Evolutionary conservation across 1,284 basidiomycete genomes (phyloP).

Genomic region (Ganoderma resinaceum): DNA sequence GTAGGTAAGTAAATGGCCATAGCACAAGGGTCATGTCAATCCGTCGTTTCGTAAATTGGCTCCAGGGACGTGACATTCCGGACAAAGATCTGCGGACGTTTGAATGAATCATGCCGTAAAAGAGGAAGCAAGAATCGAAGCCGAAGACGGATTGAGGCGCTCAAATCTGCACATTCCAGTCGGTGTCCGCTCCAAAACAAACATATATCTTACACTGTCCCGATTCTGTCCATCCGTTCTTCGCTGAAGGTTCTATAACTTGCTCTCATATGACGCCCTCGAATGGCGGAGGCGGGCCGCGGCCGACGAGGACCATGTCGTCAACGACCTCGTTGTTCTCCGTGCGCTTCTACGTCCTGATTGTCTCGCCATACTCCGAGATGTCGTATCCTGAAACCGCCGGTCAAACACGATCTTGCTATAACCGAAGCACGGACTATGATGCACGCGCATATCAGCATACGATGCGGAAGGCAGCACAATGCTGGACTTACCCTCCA

Average conservation of each 20-base stretch:
- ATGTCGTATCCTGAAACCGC: constrained; percentile 86
- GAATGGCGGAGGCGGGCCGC: constrained; percentile 38
- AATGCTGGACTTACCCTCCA: constrained; percentile 65
- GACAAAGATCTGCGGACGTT: too few relatives aligned
- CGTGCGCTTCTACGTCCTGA: constrained; percentile 89
- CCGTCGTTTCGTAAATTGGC: too few relatives aligned
- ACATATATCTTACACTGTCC: not conserved
- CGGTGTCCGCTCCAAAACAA: not conserved
- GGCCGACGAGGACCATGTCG: constrained; percentile 65
- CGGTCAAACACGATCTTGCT: constrained; percentile 86
- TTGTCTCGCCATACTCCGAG: constrained; percentile 88
- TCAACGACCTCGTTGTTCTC: constrained; percentile 79
- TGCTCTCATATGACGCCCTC: constrained; percentile 16
- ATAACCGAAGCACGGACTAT: constrained; percentile 86
- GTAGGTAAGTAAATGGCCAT: too few relatives aligned
- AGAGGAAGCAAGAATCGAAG: too few relatives aligned
- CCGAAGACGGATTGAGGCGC: too few relatives aligned
- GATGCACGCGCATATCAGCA: constrained; percentile 4
- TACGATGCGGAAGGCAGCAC: not conserved
- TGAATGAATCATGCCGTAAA: too few relatives aligned
- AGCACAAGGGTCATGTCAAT: too few relatives aligned
- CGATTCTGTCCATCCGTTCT: not conserved
- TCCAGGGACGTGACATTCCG: too few relatives aligned
- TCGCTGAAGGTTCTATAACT: too few relatives aligned
- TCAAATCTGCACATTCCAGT: too few relatives aligned